phyloP scores from a whole-genome alignment of 805 yeast genomes.

The Candida awuae region DNA sequence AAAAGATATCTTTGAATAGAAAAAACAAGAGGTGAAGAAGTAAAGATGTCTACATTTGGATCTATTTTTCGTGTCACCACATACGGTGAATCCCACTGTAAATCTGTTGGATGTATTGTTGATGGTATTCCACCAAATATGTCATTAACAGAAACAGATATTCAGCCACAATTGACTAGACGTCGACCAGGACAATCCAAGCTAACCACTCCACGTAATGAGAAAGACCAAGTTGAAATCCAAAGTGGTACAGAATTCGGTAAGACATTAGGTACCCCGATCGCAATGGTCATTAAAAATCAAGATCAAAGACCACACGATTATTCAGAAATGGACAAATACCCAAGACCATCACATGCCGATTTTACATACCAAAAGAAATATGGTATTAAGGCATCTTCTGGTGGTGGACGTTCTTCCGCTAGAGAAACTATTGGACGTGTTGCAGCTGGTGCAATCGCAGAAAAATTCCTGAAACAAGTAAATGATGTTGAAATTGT shows the following conservation, averaged over 20 bases:
- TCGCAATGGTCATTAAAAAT: constrained; percentile 85
- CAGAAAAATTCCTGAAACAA: constrained; percentile 77
- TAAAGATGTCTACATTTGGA: constrained; percentile 69
- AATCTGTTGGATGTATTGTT: constrained; percentile 94
- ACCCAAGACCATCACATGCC: constrained; percentile 97
- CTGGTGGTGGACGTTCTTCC: constrained; percentile 96
- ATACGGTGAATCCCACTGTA: constrained; percentile 97
- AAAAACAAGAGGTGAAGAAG: no score
- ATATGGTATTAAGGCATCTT: constrained; percentile 87
- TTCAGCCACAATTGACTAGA: constrained; percentile 93
- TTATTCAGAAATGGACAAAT: constrained; percentile 88
- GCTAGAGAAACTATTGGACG: constrained; percentile 98
- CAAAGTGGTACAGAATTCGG: constrained; percentile 95
- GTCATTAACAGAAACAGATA: constrained; percentile 72
- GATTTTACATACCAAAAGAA: constrained; percentile 88
- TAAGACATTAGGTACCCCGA: constrained; percentile 87
- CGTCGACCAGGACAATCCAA: constrained; percentile 97
- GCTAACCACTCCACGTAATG: constrained; percentile 90
- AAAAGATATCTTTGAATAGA: no score
- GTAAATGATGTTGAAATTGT: constrained; percentile 86
- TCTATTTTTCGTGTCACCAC: constrained; percentile 70
- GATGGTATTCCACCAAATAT: constrained; percentile 98
- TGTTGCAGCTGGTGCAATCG: constrained; percentile 98
- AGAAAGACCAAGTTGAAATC: constrained; percentile 84
- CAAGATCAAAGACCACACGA: constrained; percentile 97